Evolutionary conservation across 2,329 filamentous ascomycete species (phyloP), one percentile per base, ranked within the genome.

Genomic region (Tolypocladium endophyticum): DNA sequence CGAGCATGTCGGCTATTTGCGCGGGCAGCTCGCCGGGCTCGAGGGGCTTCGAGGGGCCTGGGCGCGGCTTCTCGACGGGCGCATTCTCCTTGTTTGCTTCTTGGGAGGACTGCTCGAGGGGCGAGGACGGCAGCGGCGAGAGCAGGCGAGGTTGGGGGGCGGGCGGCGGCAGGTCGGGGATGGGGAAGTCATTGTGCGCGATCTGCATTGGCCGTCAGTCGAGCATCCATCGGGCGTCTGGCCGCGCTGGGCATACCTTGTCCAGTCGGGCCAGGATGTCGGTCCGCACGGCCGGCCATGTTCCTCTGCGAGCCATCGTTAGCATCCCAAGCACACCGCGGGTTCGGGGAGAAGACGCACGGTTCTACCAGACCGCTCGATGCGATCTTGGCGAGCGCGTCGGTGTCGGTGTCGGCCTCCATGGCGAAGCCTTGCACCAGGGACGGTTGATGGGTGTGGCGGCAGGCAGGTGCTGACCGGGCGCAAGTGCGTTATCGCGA

Each of bases 111-210:
- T 70, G 72, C 18, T 75, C 74, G 61, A 69, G 64, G 23, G 78
- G 73, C n/a, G 81, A 79, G 1, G 78, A 76, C 28, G 77, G 72
- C 56, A 76, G 65, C 64, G 79, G 77, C 58, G 77, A 76, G 57
- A 80, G 72, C 61, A 76, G 74, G 64, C 74, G 76, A 61, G 71
- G 65, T 58, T 65, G 75, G 68, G 61, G 74, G 72, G 73, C 73
- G 16, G 75, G 74, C 20, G 76, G 74, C 39, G 81, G 80, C 58
- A 84, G 74, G 58, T 77, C 79, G 14, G 89, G 89, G 66, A 88
- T 87, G 50, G 89, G 86, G 67, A 96, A 96, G 58, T 87, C 86
- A 70, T 85, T 80, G 72, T 84, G 82, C 47, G 89, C 83, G 65
- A 92, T 93, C 90, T 95, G 55, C 45, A 41, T 20, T 18, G 6